Conservation (phyloP, 208 protist species). For the Kentomonas sorsogonicus region DNA sequence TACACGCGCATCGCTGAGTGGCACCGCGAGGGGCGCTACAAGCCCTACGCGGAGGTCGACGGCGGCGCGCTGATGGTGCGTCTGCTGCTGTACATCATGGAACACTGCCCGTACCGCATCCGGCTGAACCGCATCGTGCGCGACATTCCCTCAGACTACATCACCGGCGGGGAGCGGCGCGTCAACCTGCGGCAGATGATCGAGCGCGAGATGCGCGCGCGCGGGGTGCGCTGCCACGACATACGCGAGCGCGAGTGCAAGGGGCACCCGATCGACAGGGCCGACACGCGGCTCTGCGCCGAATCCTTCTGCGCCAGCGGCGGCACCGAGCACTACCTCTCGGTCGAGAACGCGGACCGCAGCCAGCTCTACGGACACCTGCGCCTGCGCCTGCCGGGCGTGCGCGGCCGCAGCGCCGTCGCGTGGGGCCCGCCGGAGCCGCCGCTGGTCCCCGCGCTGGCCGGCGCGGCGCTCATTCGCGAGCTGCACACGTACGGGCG, state of each 20-base stretch:
- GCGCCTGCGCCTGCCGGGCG: slow-evolving; percentile 75
- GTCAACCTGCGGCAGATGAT: slow-evolving; percentile 98
- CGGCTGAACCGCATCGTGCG: slow-evolving; percentile 98
- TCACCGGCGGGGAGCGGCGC: slow-evolving; percentile 95
- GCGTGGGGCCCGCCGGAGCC: too few species aligned
- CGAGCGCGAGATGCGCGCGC: slow-evolving; percentile 91
- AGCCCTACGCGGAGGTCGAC: slow-evolving; percentile 92
- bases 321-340: slow-evolving; percentile 82
- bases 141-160: slow-evolving; percentile 98
- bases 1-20: slow-evolving; percentile 98
- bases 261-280: slow-evolving; percentile 52
- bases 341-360: slow-evolving; percentile 71
- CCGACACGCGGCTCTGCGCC: slow-evolving; percentile 55
- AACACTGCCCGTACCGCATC: slow-evolving; percentile 96
- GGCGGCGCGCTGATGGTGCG: slow-evolving; percentile 82
- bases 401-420: too few species aligned
- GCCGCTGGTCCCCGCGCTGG: slow-evolving; percentile 87
- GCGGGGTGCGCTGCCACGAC: slow-evolving; percentile 90
- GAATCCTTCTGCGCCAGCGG: slow-evolving; percentile 78
- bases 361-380: slow-evolving; percentile 85
- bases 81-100: slow-evolving; percentile 94
- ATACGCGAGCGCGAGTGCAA: slow-evolving; percentile 94
- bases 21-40: slow-evolving; percentile 94
- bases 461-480: slow-evolving; percentile 92
- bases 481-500: slow-evolving; percentile 98